Conservation (phyloP, 169 alveolate genomes). For the Plasmodium malariae region DNA sequence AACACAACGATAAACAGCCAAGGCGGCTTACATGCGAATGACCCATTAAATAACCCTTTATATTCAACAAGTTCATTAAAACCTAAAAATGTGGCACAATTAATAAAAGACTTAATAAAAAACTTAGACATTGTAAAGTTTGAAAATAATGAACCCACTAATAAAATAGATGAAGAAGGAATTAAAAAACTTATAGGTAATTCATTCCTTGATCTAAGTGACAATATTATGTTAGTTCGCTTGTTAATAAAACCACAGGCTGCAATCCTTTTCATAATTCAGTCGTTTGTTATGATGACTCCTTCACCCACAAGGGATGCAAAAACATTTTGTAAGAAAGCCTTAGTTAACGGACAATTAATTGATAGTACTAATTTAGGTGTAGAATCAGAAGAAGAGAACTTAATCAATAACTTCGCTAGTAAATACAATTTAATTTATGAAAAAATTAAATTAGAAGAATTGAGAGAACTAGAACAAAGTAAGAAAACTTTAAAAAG, state of each 20-base stretch:
- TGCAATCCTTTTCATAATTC: conserved; percentile 32
- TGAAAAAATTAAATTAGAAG: conserved; percentile 50
- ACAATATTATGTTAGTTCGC: conserved; percentile 50
- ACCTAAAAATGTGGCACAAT: conserved; percentile 33
- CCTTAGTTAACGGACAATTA: conserved; percentile 47
- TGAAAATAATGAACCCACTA: conserved; percentile 68
- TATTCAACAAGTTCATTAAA: conserved; percentile 6
- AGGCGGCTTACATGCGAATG: not conserved
- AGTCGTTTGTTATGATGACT: conserved; percentile 64
- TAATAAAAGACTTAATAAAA: conserved; percentile 46
- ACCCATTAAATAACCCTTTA: conserved; percentile 25
- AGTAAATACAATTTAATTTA: conserved; percentile 44
- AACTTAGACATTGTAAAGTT: conserved; percentile 36
- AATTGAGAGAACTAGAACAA: conserved; percentile 53
- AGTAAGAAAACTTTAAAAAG: conserved; percentile 26
- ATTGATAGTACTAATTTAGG: conserved; percentile 11
- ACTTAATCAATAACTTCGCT: conserved; percentile 36
- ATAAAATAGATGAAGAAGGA: conserved; percentile 56
- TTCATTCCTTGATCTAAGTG: conserved; percentile 48
- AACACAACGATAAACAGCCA: not conserved
- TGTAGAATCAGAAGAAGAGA: conserved; percentile 43
- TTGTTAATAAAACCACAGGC: conserved; percentile 73
- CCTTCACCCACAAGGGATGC: conserved; percentile 71
- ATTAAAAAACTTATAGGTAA: conserved; percentile 58
- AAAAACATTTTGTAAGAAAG: conserved; percentile 44